These are phyloP conservation scores for Nothophytophthora sp. DNA, from an alignment of 352 stramenopile species.

Conservation along the genomic window DNA sequence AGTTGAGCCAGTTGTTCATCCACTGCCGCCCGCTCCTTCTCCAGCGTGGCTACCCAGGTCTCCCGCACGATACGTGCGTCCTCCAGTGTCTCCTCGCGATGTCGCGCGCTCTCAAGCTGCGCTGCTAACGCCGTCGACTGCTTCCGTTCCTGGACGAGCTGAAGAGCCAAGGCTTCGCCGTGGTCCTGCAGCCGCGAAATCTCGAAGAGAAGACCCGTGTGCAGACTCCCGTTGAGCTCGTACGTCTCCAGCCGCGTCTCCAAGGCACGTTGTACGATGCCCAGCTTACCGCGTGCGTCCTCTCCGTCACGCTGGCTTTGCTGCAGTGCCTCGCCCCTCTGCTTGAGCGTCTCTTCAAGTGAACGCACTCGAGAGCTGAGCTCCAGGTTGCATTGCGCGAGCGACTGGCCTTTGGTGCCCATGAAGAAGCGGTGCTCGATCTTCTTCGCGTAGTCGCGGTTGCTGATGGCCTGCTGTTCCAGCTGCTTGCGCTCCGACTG, in stretches of 20 bases:
- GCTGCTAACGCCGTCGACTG: constrained; percentile 29
- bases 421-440: constrained; percentile 86
- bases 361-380: constrained; percentile 41
- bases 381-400: constrained; percentile 69
- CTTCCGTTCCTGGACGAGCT: constrained; percentile 61
- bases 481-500: constrained; percentile 73
- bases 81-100: constrained; percentile 46
- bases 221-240: constrained; percentile 64
- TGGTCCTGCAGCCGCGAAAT: constrained; percentile 76
- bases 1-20: constrained; percentile 45
- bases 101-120: constrained; percentile 28
- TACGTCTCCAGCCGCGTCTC: constrained; percentile 70
- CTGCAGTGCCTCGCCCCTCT: constrained; percentile 23
- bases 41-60: constrained; percentile 48
- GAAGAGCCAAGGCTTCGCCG: constrained; percentile 54
- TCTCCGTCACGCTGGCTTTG: constrained; percentile 33
- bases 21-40: constrained; percentile 47
- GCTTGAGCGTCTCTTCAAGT: constrained; percentile 34
- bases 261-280: constrained; percentile 71
- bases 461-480: constrained; percentile 81
- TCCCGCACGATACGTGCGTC: constrained; percentile 57
- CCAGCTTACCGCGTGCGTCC: constrained; percentile 51
- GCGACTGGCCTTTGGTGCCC: constrained; percentile 61
- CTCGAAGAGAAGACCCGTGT: constrained; percentile 78
- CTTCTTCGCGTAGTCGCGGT: constrained; percentile 84